A percentile compares a stretch with the other conserved stretches of the same genome.
phyloP scores from a whole-genome alignment of 208 protist species.

The Trichomonas tenax region DNA sequence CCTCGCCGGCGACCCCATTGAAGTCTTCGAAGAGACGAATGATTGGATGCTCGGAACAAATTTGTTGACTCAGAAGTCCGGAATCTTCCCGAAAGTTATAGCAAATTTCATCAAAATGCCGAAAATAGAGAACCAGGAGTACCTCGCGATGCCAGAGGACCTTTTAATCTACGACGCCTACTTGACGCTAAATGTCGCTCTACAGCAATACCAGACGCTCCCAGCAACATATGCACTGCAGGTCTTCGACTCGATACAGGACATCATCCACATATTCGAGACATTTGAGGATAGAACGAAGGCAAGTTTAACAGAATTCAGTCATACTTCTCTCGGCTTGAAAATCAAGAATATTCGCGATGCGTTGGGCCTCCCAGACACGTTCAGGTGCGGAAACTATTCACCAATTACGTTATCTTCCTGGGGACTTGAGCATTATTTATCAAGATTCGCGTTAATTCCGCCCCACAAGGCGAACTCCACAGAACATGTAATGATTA shows the following conservation, averaged over 20 bases:
- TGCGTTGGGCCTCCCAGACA: not conserved
- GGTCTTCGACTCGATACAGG: not conserved
- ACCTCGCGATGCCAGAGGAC: not conserved
- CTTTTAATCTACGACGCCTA: not conserved
- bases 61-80: not conserved
- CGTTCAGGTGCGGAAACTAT: not conserved
- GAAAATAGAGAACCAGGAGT: not conserved
- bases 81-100: not conserved
- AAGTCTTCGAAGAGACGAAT: not conserved
- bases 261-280: not conserved
- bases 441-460: not conserved
- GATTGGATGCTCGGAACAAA: not conserved
- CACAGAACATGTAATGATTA: not conserved
- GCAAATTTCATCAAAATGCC: not conserved
- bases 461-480: not conserved
- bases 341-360: not conserved
- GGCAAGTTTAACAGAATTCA: not conserved
- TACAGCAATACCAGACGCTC: not conserved
- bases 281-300: not conserved
- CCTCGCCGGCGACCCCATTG: not conserved
- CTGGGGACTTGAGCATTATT: not conserved
- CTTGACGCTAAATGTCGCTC: not conserved
- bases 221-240: not conserved
- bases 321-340: not conserved
- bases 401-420: not conserved